Base-by-base conservation (phyloP, 768 basidiomycete genomes). In the Cystofilobasidium ferigula region DNA sequence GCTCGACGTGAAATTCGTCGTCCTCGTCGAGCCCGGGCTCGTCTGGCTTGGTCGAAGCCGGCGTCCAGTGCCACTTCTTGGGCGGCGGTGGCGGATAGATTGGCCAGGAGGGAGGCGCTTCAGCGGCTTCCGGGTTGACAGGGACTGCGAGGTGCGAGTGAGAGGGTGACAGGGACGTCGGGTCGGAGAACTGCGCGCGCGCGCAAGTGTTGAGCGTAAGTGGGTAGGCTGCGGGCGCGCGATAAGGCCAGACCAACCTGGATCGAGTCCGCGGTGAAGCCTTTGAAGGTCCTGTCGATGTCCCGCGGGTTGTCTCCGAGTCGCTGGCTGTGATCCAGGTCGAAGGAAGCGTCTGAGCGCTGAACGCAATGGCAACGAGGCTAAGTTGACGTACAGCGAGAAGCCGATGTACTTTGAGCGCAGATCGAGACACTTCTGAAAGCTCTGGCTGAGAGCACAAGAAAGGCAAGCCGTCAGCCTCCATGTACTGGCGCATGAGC, bases 271-370 rank as follows among this genome's bases (percentile, higher is more conserved):
- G 59, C 40, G 14, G 65, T 67, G 42, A 93, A 78, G 18, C 87
- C 86, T 4, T 78, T 77, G 73, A 93, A 92, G 16, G 78, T 71
- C 0, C 84, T 87, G 70, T 98, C 95, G 74, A 93, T 83, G 75
- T 98, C 90, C 69, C 83, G 81, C 0, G 95, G 95, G 75, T 98
- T 88, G 77, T 98, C 95, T 2, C 94, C 95, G 3, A 98, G 83
- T 62, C 90, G 82, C 74, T 99, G 95, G 5, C 51, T 54, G 51
- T 28, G 32, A n/a, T 48, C 22, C n/a, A n/a, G 38, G 38, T 8
- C 43, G 43, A 45, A 45, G 43, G 10, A 20, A 14, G 16, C 9
- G 38, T 9, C 38, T 40, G 38, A 40, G 38, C 16, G 38, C 38
- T 40, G 9, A 16, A 40, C 8, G 38, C 9, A 40, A 40, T 18